A percentile compares a stretch with the other conserved stretches of the same genome.
These are phyloP conservation scores for Blepharisma stoltei DNA, from an alignment of 73 alveolate genomes.

Conservation along the genomic window DNA sequence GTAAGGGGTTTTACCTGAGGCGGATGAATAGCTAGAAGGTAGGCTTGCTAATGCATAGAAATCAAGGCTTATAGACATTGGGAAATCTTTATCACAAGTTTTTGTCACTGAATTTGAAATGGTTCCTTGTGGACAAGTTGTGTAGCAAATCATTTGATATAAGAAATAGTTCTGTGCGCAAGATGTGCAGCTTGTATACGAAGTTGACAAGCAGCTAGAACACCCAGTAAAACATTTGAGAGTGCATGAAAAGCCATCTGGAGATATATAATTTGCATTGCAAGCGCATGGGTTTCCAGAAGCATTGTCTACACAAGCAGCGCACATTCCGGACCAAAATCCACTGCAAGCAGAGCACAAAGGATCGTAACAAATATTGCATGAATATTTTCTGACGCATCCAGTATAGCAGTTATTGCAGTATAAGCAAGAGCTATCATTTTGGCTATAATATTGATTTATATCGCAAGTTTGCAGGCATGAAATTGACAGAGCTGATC, in stretches of 20 bases:
- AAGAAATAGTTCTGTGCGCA: background rate
- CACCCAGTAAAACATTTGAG: background rate
- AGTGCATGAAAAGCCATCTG: background rate
- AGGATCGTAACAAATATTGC: background rate
- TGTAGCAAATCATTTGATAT: background rate
- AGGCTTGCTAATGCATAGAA: too few species aligned
- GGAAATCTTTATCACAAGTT: too few species aligned
- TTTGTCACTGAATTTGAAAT: too few species aligned
- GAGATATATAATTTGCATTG: background rate
- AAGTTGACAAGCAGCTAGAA: background rate
- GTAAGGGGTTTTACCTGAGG: too few species aligned
- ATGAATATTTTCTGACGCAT: background rate
- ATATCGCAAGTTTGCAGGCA: background rate
- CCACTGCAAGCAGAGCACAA: background rate
- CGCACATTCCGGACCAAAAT: background rate
- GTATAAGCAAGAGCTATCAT: background rate
- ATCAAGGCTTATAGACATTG: too few species aligned
- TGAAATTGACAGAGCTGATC: background rate
- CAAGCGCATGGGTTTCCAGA: background rate
- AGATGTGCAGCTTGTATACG: too few species aligned
- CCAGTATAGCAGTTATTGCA: background rate
- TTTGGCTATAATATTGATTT: background rate
- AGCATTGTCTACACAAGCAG: background rate
- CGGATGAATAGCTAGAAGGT: too few species aligned
- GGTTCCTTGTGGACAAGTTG: background rate